Evolutionary conservation across 192 early-diverging fungal species (phyloP), one percentile per base, ranked within the genome.

Genomic region (Anaeromyces robustus): DNA sequence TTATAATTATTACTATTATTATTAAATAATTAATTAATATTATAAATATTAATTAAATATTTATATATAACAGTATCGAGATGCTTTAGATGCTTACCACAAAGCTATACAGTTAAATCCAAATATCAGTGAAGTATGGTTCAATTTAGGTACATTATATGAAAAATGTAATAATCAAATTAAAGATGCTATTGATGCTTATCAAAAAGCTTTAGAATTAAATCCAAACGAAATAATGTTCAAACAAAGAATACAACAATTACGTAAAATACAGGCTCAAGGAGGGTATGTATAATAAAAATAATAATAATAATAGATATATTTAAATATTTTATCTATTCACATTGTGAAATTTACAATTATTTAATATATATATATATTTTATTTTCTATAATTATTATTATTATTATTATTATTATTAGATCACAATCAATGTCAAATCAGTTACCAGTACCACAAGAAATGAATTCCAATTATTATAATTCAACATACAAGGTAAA

Each of bases 111-210:
- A 95, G 77, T 88, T 97, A 52, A 96, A 96, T 84, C 94, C 97
- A 39, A 92, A 94, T 80, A 93, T 98, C 81, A 93, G 92, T 83
- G 97, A 99, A 87, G 96, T 99, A 5, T 99, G 97, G 97, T 98
- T 95, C 79, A 93, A 99, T 84, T 84, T 99, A 19, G 97, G 97
- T 4, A 96, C 96, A 0, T 89, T 99, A 0, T 99, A 99, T 84
- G 97, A 99, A 83, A 91, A 94, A 0, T 99, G 97, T 88, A 97
- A 99, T 85, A 96, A 96, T 86, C 97, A 99, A 86, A 91, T 95
- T 77, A 92, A 91, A 81, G 97, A 99, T 84, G 97, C 97, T 2
- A 90, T 99, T 43, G 97, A 99, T 83, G 97, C 97, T 12, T 99
- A 98, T 86, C 91, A 93, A 68, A 92, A 94, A 28, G 97, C 96